Evolutionary conservation across 371 early-diverging fungal genomes (phyloP).

Genomic region (Scutellospora calospora): DNA sequence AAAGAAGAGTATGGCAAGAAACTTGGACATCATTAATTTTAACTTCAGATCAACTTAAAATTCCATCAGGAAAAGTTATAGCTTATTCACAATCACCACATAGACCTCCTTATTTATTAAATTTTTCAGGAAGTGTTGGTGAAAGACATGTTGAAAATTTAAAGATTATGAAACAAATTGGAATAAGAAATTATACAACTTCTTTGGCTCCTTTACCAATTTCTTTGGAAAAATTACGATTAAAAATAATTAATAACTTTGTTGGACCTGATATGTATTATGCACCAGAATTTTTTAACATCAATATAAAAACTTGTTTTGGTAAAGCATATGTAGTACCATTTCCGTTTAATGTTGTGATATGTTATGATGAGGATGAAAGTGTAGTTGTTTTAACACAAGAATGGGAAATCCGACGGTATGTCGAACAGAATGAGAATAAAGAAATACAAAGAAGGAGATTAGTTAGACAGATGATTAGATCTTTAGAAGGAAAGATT

Average conservation of each 20-base stretch:
- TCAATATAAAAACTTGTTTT: slow-evolving; percentile 62
- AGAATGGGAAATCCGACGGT: slow-evolving; percentile 58
- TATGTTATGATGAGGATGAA: slow-evolving; percentile 69
- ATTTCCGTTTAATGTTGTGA: slow-evolving; percentile 68
- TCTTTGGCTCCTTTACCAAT: slow-evolving; percentile 50
- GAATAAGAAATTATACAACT: slow-evolving; percentile 56
- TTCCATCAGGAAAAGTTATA: slow-evolving; percentile 58
- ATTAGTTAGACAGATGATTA: slow-evolving; percentile 57
- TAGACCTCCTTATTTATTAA: slow-evolving; percentile 67
- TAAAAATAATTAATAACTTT: slow-evolving; percentile 51
- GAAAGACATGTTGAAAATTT: slow-evolving; percentile 72
- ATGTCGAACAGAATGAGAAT: slow-evolving; percentile 59
- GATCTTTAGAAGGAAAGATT: slow-evolving; percentile 63
- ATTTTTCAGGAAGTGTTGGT: slow-evolving; percentile 64
- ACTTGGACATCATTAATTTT: slow-evolving; percentile 68
- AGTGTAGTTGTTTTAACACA: slow-evolving; percentile 57
- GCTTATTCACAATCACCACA: slow-evolving; percentile 55
- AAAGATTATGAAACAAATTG: slow-evolving; percentile 62
- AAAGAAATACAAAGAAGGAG: slow-evolving; percentile 56
- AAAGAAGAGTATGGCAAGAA: slow-evolving; percentile 65
- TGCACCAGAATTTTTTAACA: slow-evolving; percentile 55
- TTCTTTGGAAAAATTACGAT: slow-evolving; percentile 48
- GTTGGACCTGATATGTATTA: slow-evolving; percentile 73
- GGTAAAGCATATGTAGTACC: slow-evolving; percentile 65
- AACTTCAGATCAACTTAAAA: slow-evolving; percentile 60